These are phyloP conservation scores for Phylloporus rhodoxanthus DNA, from an alignment of 768 basidiomycete genomes.

Conservation along the genomic window DNA sequence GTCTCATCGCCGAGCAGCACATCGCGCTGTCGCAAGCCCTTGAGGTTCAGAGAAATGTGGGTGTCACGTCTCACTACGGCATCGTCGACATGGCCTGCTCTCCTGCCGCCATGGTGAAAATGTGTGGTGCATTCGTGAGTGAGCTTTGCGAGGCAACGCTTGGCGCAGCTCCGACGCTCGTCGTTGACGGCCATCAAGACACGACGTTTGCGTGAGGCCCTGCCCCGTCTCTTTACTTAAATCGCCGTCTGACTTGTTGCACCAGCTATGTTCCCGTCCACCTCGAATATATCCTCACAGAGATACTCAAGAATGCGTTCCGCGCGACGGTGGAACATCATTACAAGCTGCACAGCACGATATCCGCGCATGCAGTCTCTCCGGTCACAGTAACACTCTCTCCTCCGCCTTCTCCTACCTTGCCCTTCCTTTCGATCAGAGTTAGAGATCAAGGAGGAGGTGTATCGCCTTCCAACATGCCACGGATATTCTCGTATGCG, in stretches of 20 bases:
- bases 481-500: constrained; percentile 83
- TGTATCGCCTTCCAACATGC: constrained; percentile 66
- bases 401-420: constrained; percentile 37
- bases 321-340: constrained; percentile 83
- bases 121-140: constrained; percentile 78
- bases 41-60: constrained; percentile 31
- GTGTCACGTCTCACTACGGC: constrained; percentile 47
- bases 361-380: constrained; percentile 39
- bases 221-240: background rate
- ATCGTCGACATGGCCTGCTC: constrained; percentile 71
- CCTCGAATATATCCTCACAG: constrained; percentile 86
- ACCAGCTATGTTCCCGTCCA: constrained; percentile 82
- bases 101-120: constrained; percentile 64
- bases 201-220: constrained; percentile 73
- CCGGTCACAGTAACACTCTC: constrained; percentile 71
- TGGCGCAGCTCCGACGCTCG: constrained; percentile 59
- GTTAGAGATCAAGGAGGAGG: constrained; percentile 87
- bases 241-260: constrained; percentile 8
- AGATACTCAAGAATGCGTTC: constrained; percentile 87
- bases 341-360: constrained; percentile 35
- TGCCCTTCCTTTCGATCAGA: constrained; percentile 63
- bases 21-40: constrained; percentile 74
- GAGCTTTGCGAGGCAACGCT: constrained; percentile 83
- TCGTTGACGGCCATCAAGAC: constrained; percentile 65
- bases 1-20: constrained; percentile 88